Base-by-base conservation (phyloP, 345 rosid genomes). In the Viola odorata region DNA sequence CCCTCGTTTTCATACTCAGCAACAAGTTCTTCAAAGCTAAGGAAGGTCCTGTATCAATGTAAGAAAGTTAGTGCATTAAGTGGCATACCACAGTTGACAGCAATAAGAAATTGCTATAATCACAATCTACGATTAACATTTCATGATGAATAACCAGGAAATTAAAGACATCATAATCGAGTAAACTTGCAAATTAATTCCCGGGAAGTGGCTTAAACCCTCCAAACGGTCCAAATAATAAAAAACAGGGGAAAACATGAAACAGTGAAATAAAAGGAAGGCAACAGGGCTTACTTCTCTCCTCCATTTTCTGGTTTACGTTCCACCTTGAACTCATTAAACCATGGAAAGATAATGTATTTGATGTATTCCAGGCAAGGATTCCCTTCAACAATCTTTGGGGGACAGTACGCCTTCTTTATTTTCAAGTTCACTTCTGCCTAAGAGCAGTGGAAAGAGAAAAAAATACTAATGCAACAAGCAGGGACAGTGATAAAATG, bases 331-430 rank as follows among this genome's bases (percentile, higher is more conserved):
- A 89, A 89, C 61, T 84, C 90, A 39, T 84, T 76, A 68, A 80
- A 87, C 97, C 94, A 85, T 0, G 91, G 87, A 59, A 92, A 70
- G 59, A 87, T 41, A 37, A 89, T 78, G 82, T 73, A 78, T 52
- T 82, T 80, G 67, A 89, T 57, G 78, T 92, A 92, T 32, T 89
- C 96, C 61, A 92, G 69, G 71, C 96, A 92, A 47, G 96, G 94
- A 64, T 89, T 92, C 10, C 83, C 86, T 65, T 82, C 62, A 69
- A 82, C 83, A 58, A 81, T 76, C 58, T 75, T 68, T 5, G 92
- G 92, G 23, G 94, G 96, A 53, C 96, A 92, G 77, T 75, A 92
- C 37, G 96, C 96, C 67, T 85, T 87, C 77, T 84, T 87, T 72
- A 92, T 89, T 78, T 92, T 92, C 63, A 78, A 67, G 70, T 87